A percentile compares a stretch with the other conserved stretches of the same genome.
Evolutionary conservation across 768 basidiomycete genomes (phyloP).

Genomic region (Panaeolus papilionaceus): DNA sequence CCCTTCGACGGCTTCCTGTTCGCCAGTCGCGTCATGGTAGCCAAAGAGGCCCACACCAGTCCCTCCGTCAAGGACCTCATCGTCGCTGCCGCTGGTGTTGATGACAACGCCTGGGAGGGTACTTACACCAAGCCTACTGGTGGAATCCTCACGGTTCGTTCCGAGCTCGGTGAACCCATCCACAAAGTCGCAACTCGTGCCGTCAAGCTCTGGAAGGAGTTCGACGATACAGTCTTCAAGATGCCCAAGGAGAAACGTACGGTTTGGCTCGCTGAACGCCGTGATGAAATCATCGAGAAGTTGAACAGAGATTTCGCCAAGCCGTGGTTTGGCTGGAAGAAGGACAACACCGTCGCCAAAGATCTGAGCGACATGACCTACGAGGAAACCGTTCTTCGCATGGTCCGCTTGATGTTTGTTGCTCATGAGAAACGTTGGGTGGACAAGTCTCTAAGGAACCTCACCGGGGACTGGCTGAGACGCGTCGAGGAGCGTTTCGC

Average conservation of each 20-base stretch:
- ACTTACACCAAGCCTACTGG: conserved; percentile 95
- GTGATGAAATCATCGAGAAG: conserved; percentile 88
- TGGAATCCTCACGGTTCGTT: conserved; percentile 95
- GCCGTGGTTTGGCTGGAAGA: conserved; percentile 98
- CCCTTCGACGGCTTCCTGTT: conserved; percentile 98
- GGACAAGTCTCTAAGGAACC: conserved; percentile 88
- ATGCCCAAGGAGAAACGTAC: conserved; percentile 94
- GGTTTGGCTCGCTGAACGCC: conserved; percentile 86
- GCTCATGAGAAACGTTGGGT: conserved; percentile 92
- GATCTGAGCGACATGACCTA: conserved; percentile 98
- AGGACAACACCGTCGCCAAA: conserved; percentile 81
- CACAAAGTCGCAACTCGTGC: conserved; percentile 98
- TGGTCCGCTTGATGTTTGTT: conserved; percentile 96
- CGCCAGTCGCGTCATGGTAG: conserved; percentile 97
- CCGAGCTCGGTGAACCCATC: conserved; percentile 98
- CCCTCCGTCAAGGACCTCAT: conserved; percentile 96
- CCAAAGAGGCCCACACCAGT: conserved; percentile 96
- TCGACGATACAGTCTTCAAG: conserved; percentile 95
- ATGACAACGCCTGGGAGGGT: conserved; percentile 90
- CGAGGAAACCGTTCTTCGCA: conserved; percentile 90
- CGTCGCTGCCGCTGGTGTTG: conserved; percentile 91
- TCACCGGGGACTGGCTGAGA: conserved; percentile 96
- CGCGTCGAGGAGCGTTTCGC: conserved; percentile 96
- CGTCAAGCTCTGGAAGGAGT: conserved; percentile 99
- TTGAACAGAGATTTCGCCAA: conserved; percentile 96